Base-by-base conservation (phyloP, 2,329 filamentous ascomycete species). In the Cyclaneusma minus region DNA sequence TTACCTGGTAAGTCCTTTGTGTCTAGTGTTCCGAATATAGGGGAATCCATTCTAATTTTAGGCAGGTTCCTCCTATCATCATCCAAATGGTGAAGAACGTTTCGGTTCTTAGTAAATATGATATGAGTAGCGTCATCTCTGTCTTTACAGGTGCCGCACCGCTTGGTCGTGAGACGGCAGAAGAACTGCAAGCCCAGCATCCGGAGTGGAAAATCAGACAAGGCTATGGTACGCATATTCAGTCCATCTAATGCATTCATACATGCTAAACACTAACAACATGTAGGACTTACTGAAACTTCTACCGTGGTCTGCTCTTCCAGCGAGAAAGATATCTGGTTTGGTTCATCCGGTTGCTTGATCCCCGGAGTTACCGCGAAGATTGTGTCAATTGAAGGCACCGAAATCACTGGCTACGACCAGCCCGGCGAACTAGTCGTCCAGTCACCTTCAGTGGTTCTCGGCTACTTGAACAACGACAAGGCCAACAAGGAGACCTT, bases 401-500 rank as follows among this genome's bases (percentile, higher is more conserved):
- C 59, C 5, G 80, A 89, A 43, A 62, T 89, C 29, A 75, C 65
- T 0, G 63, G 56, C 6, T 72, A 79, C 38, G 69, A 87, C 34
- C 68, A 71, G 23, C 79, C 76, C 0, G 85, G 85, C 18, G 85
- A 94, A 50, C 63, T 94, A 9, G 61, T 81, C 11, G 66, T 92
- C 13, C 79, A 82, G 45, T 70, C 69, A 0, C 84, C 83, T 0
- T 73, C 74, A 1, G 68, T 91, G 1, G 72, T 79, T 0, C 52
- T 93, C 1, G 85, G 85, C 1, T 94, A 94, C 40, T 55, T 92
- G 28, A 78, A 91, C 53, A 92, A 93, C 43, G 72, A 79, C 22
- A 75, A 79, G 42, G 83, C 85, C 3, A 91, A 74, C 12, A 60
- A 65, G 27, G 82, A 91, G 46, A 89, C 84, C 0, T 94, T 83